Evolutionary conservation across 805 yeast genomes (phyloP).

Genomic region (Kazachstania kunashirensis): DNA sequence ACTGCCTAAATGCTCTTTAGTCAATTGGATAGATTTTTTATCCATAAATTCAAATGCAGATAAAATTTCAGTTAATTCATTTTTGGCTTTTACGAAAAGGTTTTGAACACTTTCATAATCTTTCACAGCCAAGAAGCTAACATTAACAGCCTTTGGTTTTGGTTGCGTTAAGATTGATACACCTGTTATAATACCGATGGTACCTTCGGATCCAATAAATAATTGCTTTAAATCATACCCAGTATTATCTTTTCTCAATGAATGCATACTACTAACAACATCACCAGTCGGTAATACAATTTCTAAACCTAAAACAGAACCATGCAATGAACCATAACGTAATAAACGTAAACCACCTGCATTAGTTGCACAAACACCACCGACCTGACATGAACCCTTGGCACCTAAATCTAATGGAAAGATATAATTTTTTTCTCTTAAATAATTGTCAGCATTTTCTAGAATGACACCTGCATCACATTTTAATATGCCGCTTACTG

Average conservation of each 20-base stretch:
- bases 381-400: constrained; percentile 92
- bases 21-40: constrained; percentile 50
- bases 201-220: constrained; percentile 91
- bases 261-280: constrained; percentile 65
- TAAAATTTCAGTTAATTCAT: constrained; percentile 71
- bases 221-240: constrained; percentile 90
- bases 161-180: constrained; percentile 84
- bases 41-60: constrained; percentile 96
- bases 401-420: constrained; percentile 95
- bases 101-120: constrained; percentile 77
- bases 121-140: constrained; percentile 76
- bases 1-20: constrained; percentile 46
- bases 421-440: constrained; percentile 75
- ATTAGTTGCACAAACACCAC: constrained; percentile 90
- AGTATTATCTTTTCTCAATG: constrained; percentile 88
- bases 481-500: constrained; percentile 73
- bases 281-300: constrained; percentile 90
- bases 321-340: constrained; percentile 88
- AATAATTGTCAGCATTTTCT: constrained; percentile 70
- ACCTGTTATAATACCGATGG: constrained; percentile 84
- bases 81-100: constrained; percentile 68
- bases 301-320: constrained; percentile 82
- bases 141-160: constrained; percentile 76
- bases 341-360: constrained; percentile 90
- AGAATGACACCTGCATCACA: constrained; percentile 86